Evolutionary conservation across 1,284 basidiomycete species (phyloP), one percentile per base, ranked within the genome.

Genomic region (Malassezia arunalokei): DNA sequence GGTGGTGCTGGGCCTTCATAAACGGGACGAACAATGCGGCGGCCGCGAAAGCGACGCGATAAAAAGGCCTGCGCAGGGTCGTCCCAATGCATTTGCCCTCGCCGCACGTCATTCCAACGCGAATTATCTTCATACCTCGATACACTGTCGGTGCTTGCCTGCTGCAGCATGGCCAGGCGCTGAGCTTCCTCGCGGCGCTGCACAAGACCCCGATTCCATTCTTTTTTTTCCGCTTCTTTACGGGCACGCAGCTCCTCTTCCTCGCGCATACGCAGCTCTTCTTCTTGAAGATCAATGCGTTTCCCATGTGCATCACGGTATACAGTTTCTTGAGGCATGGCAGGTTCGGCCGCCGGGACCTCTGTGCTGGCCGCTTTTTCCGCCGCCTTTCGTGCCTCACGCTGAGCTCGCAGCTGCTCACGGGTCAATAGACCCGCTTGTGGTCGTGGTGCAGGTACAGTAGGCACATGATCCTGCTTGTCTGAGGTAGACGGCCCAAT

Each of bases 31-130:
- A 85, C 32, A 4, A 27, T 43, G 5, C 53, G 53, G 4, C 28
- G 48, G 12, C 45, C 33, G 3, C 32, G 39, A 6, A 64, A 37
- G 29, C 62, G 60, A 59, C 91, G 90, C 43, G 86, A 86, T 55
- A 96, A 74, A 76, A 98, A 99, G 7, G 83, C 83, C 3, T 87
- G 84, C 0, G 90, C 91, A 8, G 92, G 92, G 75, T 98, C 92
- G 69, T 96, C 90, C 86, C 88, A 92, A 17, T 87, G 75, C 37
- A 87, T 83, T 58, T 83, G 80, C 8, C 83, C 79, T 73, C 81
- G 86, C 73, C 86, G 75, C 53, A 87, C 83, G 49, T 82, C 82
- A 68, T 96, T 96, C 70, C 95, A 77, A 0, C 85, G 83, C 50
- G 74, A 78, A 74, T 98, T 94, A 62, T 94, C 85, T 1, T 80